Percentiles rank a stretch among this genome's conserved stretches.
These are phyloP conservation scores for Phytophthora aleatoria DNA, from an alignment of 352 stramenopile species.

Conservation along the genomic window DNA sequence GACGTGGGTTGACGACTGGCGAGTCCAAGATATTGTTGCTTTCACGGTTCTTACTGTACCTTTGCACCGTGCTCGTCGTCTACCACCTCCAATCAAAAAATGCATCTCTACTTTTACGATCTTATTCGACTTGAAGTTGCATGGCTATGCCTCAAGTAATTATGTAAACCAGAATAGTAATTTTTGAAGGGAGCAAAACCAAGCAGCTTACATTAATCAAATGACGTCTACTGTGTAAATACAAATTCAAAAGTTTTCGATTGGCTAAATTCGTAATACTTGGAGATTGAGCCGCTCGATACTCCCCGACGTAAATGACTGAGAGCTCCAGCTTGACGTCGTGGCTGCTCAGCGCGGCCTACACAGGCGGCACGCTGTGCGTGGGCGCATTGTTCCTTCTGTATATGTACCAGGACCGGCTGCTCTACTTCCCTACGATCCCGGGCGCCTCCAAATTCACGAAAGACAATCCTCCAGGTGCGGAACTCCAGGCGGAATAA, in stretches of 20 bases:
- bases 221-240: conserved; percentile 5
- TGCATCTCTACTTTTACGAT: not conserved
- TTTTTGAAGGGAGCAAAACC: not conserved
- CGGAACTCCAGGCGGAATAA: not conserved
- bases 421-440: conserved; percentile 86
- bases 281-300: not conserved
- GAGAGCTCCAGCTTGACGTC: conserved; percentile 50
- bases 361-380: conserved; percentile 65
- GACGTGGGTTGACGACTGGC: conserved; percentile 5
- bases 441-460: conserved; percentile 80
- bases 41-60: conserved; percentile 18
- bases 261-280: conserved; percentile 11
- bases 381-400: conserved; percentile 69
- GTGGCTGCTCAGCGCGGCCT: conserved; percentile 70
- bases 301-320: conserved; percentile 32
- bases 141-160: conserved; percentile 8
- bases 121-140: conserved; percentile 16
- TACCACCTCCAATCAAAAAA: not conserved
- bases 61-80: conserved; percentile 11
- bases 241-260: not conserved
- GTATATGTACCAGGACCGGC: conserved; percentile 82
- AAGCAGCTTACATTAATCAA: conserved; percentile 3
- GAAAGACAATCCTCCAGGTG: conserved; percentile 79
- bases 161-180: not conserved
- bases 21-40: conserved; percentile 14